Conservation (phyloP, 306 rosid genomes). For the Cicer arietinum region DNA sequence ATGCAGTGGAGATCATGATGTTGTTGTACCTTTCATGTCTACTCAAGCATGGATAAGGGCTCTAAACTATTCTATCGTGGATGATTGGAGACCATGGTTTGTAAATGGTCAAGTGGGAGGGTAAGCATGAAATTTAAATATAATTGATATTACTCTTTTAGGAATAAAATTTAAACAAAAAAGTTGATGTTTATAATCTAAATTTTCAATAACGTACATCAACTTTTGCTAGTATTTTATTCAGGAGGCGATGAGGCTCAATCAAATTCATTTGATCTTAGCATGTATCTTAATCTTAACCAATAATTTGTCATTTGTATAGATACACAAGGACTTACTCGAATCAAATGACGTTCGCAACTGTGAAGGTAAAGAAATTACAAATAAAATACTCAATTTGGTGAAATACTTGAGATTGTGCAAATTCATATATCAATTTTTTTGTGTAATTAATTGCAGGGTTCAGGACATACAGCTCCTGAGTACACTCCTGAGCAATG, state of each 20-base stretch:
- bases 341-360: constrained; percentile 57
- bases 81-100: constrained; percentile 58
- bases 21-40: constrained; percentile 44
- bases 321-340: constrained; percentile 52
- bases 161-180: too few relatives aligned
- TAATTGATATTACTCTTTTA: too few relatives aligned
- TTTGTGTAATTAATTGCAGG: constrained; percentile 16
- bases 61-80: constrained; percentile 52
- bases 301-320: not conserved
- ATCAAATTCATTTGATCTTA: not conserved
- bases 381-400: not conserved
- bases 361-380: constrained; percentile 50
- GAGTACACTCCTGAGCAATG: constrained; percentile 23
- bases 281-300: not conserved
- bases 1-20: constrained; percentile 65
- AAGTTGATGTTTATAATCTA: too few relatives aligned
- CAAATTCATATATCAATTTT: not conserved
- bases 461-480: constrained; percentile 32
- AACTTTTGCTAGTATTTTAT: too few relatives aligned
- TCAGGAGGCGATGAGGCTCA: not conserved
- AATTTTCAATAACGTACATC: too few relatives aligned
- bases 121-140: constrained; percentile 35
- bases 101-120: constrained; percentile 55
- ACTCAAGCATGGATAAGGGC: constrained; percentile 63
- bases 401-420: not conserved